phyloP scores from a whole-genome alignment of 202 grass and related monocot genomes.

The Schoenoplectus triqueter region DNA sequence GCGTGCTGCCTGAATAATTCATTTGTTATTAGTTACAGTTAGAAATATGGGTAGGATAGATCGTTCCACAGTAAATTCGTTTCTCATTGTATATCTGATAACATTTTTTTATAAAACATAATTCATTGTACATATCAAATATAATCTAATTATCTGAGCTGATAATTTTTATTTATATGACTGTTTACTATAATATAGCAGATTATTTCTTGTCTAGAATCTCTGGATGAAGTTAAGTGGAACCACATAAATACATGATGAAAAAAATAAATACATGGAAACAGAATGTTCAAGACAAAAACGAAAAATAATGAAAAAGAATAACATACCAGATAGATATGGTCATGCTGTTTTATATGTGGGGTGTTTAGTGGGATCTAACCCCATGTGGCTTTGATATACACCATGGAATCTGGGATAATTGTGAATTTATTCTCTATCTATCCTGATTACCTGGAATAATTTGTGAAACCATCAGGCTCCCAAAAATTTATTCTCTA shows the following conservation, averaged over 20 bases:
- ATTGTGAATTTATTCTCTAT: no score
- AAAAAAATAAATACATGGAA: neutral
- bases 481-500: no score
- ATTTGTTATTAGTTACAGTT: conserved; percentile 42
- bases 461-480: no score
- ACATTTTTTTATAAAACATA: neutral
- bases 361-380: no score
- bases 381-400: no score
- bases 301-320: neutral
- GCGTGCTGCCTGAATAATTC: conserved; percentile 30
- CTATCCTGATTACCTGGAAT: no score
- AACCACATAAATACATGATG: neutral
- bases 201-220: neutral
- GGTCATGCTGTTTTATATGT: no score
- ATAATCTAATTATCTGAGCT: conserved; percentile 6
- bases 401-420: no score
- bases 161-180: neutral
- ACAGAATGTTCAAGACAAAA: neutral
- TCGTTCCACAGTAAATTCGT: neutral
- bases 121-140: conserved; percentile 20
- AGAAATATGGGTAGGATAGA: conserved; percentile 1
- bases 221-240: neutral
- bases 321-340: neutral
- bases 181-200: neutral
- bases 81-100: conserved; percentile 19